A percentile compares a stretch with the other conserved stretches of the same genome.
phyloP scores from a whole-genome alignment of 305 asterid species.

The Ruellia speciosa region DNA sequence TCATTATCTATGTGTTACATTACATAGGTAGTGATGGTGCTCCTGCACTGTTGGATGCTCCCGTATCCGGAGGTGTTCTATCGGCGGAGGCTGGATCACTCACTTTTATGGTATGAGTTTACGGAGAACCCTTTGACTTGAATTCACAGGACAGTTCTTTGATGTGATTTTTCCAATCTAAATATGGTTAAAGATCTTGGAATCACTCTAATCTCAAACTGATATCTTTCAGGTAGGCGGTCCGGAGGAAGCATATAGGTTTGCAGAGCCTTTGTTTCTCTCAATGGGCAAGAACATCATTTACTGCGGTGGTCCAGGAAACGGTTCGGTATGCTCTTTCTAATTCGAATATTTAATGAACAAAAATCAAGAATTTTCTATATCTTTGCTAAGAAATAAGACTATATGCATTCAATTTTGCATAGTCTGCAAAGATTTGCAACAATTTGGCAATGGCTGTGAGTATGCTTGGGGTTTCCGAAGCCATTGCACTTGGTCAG shows the following conservation, averaged over 20 bases:
- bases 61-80: conserved; percentile 90
- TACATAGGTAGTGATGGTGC: conserved; percentile 16
- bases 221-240: conserved; percentile 72
- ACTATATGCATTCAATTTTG: neutral
- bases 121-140: neutral
- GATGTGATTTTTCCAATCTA: too few relatives aligned
- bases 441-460: conserved; percentile 95
- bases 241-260: conserved; percentile 57
- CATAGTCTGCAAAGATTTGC: conserved; percentile 84
- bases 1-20: neutral
- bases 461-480: conserved; percentile 94
- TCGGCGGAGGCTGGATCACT: conserved; percentile 84
- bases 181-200: too few relatives aligned
- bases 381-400: too few relatives aligned
- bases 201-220: neutral
- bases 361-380: neutral
- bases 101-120: conserved; percentile 77
- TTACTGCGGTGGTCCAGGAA: conserved; percentile 95
- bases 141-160: too few relatives aligned
- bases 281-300: conserved; percentile 83
- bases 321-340: conserved; percentile 66
- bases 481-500: conserved; percentile 92
- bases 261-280: conserved; percentile 67
- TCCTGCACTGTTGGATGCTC: conserved; percentile 92
- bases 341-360: neutral